These are phyloP conservation scores for Platismatia glauca DNA, from an alignment of 495 filamentous ascomycete species.

Conservation along the genomic window DNA sequence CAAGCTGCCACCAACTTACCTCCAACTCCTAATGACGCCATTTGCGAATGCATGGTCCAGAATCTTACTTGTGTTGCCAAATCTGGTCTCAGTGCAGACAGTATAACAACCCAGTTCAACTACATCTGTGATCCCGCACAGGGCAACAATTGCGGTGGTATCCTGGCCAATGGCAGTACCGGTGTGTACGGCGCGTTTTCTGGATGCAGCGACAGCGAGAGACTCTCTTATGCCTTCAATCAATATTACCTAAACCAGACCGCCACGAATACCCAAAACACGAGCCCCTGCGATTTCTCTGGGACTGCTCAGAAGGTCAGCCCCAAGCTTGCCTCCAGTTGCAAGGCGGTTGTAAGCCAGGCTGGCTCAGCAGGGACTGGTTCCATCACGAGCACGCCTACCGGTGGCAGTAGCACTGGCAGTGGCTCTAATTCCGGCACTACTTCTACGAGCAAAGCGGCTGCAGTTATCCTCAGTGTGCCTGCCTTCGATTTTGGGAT, in stretches of 20 bases:
- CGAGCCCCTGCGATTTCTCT: constrained; percentile 66
- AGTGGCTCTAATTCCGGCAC: constrained; percentile 31
- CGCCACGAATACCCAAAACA: constrained; percentile 28
- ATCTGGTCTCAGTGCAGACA: constrained; percentile 36
- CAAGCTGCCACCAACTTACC: constrained; percentile 61
- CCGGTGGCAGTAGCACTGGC: constrained; percentile 33
- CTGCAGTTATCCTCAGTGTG: constrained; percentile 37
- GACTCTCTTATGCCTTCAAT: constrained; percentile 76
- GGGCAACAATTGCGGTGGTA: constrained; percentile 57
- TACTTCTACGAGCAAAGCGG: constrained; percentile 37
- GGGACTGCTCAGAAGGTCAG: constrained; percentile 51
- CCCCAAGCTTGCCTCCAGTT: constrained; percentile 33
- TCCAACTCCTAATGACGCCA: constrained; percentile 61
- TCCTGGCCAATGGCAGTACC: constrained; percentile 57
- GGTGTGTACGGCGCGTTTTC: constrained; percentile 81
- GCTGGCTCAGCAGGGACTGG: constrained; percentile 59
- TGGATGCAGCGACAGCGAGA: constrained; percentile 72
- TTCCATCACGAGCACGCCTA: constrained; percentile 48
- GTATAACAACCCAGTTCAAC: constrained; percentile 59
- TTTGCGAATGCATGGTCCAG: constrained; percentile 77
- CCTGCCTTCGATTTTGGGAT: constrained; percentile 52
- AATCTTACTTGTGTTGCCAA: constrained; percentile 61
- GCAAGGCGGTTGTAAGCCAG: constrained; percentile 45
- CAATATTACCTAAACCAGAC: constrained; percentile 65
- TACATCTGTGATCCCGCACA: constrained; percentile 55